Evolutionary conservation across 1,284 basidiomycete species (phyloP), one percentile per base, ranked within the genome.

Genomic region (Xerocomus nothofagi): DNA sequence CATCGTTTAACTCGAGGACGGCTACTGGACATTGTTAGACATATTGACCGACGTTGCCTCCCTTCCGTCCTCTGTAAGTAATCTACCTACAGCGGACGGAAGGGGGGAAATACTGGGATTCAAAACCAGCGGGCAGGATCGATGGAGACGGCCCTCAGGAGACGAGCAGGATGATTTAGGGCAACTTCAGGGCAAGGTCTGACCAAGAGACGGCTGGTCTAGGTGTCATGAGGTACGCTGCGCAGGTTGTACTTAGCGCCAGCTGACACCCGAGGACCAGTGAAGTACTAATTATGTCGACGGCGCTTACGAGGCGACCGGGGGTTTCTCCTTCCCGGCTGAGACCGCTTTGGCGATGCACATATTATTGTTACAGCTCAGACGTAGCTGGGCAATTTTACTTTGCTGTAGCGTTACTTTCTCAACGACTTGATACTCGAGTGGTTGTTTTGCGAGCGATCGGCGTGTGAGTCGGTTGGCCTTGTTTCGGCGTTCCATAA

Each of bases 31-130:
- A 27, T 14, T 23, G 30, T 57, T 30, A 39, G 43, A 34, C 30
- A 39, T 21, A 10, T 27, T n/a, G 53, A 24, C 39, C 15, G 17
- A 41, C 34, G 34, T 37, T 37, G 18, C 52, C 47, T 30, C 61
- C 61, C 49, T 60, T 63, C 58, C 39, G 59, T 31, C 53, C 59
- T 41, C 48, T 59, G 59, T 31, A 56, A 42, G 58, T 36, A 20
- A 41, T 38, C 15, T 57, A 44, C 58, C 49, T 61, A 57, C 56
- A 61, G 50, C 56, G 58, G 60, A 61, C 60, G 49, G 58, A 61
- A 63, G 24, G 58, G 44, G 40, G 40, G 39, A 39, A n/a, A 33
- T 12, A 27, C 34, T n/a, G n/a, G n/a, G n/a, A n/a, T 30, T 36
- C 33, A 21, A 21, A 26, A 18, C 8, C 17, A 32, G 36, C 11